These are phyloP conservation scores for Sugiyamaella boreocaroliniensis DNA, from an alignment of 805 yeast species.

Conservation along the genomic window DNA sequence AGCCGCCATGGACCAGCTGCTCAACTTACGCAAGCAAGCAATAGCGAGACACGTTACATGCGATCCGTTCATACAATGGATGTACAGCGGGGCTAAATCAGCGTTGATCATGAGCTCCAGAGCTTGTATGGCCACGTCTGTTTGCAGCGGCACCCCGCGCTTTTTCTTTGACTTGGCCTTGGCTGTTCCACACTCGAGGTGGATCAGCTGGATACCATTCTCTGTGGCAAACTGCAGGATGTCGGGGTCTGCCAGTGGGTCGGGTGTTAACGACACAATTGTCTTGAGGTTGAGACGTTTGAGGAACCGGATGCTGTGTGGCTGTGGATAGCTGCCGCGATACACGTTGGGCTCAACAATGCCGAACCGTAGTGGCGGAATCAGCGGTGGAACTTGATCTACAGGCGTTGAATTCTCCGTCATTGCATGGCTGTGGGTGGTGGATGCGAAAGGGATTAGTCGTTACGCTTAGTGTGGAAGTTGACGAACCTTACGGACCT, in stretches of 20 bases:
- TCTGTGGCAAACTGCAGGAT: constrained; percentile 48
- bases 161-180: constrained; percentile 54
- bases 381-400: constrained; percentile 10
- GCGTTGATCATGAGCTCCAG: constrained; percentile 54
- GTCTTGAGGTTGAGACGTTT: constrained; percentile 59
- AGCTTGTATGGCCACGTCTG: constrained; percentile 51
- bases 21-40: constrained; percentile 77
- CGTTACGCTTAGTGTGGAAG: not conserved
- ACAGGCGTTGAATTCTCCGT: not conserved
- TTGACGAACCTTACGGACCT: no score
- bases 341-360: constrained; percentile 62
- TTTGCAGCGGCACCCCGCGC: constrained; percentile 74
- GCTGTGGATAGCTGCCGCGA: constrained; percentile 84
- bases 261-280: constrained; percentile 73
- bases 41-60: constrained; percentile 76
- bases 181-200: constrained; percentile 54
- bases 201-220: constrained; percentile 56
- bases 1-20: constrained; percentile 84
- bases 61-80: constrained; percentile 88
- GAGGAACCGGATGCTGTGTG: constrained; percentile 62
- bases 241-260: constrained; percentile 44
- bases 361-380: constrained; percentile 70
- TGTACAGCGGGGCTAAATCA: constrained; percentile 60
- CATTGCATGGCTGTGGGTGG: not conserved
- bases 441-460: not conserved